phyloP scores from a whole-genome alignment of 129 eudicot genomes.

The Saussurea involucrata region DNA sequence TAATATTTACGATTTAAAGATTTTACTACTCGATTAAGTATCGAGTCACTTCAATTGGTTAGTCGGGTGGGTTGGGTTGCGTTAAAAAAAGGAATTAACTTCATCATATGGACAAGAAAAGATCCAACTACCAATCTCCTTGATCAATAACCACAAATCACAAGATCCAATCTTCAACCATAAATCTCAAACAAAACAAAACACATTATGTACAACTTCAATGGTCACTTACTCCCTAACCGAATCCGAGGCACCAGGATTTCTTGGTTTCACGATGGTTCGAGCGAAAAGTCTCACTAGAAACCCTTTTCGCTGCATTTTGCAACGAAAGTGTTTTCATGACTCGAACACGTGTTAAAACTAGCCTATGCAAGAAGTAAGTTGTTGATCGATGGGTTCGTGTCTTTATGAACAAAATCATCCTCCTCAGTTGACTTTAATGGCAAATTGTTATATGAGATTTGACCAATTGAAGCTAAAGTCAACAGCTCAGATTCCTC shows the following conservation, averaged over 20 bases:
- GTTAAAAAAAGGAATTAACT: background rate
- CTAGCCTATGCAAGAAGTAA: constrained; percentile 39
- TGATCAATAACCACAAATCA: constrained; percentile 20
- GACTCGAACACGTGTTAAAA: background rate
- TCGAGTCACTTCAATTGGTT: too few species aligned
- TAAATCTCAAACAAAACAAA: constrained; percentile 29
- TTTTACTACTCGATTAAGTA: too few species aligned
- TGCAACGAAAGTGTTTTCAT: constrained; percentile 3
- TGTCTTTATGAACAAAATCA: constrained; percentile 35
- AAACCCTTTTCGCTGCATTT: background rate
- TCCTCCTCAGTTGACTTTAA: constrained; percentile 16
- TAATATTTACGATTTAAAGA: too few species aligned
- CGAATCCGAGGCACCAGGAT: constrained; percentile 1
- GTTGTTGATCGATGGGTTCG: constrained; percentile 26
- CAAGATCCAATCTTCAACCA: constrained; percentile 13
- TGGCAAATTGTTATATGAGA: constrained; percentile 36
- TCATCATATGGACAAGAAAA: background rate
- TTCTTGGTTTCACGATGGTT: background rate
- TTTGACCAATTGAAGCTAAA: constrained; percentile 64
- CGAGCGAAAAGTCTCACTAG: background rate
- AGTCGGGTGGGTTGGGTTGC: too few species aligned
- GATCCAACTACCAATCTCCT: background rate
- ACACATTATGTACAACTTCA: constrained; percentile 15
- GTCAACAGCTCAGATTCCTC: constrained; percentile 70
- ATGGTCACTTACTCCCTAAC: background rate